Conservation (phyloP, 345 rosid genomes). For the Clarkia xantiana region DNA sequence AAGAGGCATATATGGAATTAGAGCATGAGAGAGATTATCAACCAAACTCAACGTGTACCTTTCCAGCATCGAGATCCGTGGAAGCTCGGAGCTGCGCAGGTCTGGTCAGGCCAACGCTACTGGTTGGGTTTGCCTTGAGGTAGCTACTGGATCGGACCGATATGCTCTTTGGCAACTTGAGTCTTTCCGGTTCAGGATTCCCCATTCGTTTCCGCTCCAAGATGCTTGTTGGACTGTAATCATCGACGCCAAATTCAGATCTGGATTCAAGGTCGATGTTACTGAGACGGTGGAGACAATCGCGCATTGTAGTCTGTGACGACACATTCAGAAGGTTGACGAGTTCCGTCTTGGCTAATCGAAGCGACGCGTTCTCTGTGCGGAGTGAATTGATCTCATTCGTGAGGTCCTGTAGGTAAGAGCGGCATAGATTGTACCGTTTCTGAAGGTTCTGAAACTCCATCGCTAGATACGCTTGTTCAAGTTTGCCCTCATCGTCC, state of each 20-base stretch:
- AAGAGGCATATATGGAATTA: neutral
- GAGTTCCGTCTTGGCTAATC: constrained; percentile 42
- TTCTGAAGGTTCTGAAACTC: constrained; percentile 53
- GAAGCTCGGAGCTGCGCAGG: constrained; percentile 19
- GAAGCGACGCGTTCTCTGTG: constrained; percentile 45
- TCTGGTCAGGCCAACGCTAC: constrained; percentile 9
- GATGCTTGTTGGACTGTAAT: constrained; percentile 27
- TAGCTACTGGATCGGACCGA: constrained; percentile 55
- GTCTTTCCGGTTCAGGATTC: constrained; percentile 22
- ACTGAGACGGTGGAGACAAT: constrained; percentile 19
- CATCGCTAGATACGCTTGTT: constrained; percentile 48
- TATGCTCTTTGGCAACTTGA: constrained; percentile 53
- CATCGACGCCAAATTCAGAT: constrained; percentile 12
- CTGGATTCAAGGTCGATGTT: constrained; percentile 5
- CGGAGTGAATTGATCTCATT: constrained; percentile 44
- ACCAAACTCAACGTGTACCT: constrained; percentile 20
- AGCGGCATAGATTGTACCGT: constrained; percentile 45
- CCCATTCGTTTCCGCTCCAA: constrained; percentile 19
- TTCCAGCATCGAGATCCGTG: constrained; percentile 18
- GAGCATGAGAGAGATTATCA: neutral
- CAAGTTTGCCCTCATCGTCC: constrained; percentile 37
- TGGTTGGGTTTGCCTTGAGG: constrained; percentile 25
- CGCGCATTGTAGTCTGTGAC: constrained; percentile 19
- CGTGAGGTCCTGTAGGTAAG: constrained; percentile 36
- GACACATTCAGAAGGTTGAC: constrained; percentile 41